Base-by-base conservation (phyloP, 768 basidiomycete species). In the Cystobasidiopsis lactophilus region DNA sequence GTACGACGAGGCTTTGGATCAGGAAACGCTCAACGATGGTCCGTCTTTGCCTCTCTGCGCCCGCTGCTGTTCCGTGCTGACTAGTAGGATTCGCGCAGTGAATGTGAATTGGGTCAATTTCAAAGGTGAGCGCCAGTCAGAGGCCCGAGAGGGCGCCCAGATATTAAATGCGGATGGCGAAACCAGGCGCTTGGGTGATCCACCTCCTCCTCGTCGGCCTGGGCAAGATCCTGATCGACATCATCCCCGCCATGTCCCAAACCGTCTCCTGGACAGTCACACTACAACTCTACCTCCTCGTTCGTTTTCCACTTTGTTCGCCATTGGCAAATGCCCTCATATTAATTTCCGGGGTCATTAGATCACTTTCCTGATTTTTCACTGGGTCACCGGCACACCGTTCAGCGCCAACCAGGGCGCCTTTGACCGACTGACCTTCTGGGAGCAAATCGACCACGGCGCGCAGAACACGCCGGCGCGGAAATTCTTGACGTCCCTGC, bases 381-480 rank as follows among this genome's bases (percentile, higher is more conserved):
- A 96, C 65, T 85, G 84, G 75, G 86, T 88, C 47, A 95, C 88
- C 9, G 91, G 91, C 51, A 86, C 91, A 40, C 91, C 91, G 7
- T 96, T 96, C 66, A 80, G 86, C 62, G 79, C 77, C 52, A 78
- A 82, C 55, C 80, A 79, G 11, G 93, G 93, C 23, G 93, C 86
- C 13, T 98, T 91, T 68, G 93, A 96, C 66, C 85, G 95, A 61
- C 74, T 96, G 45, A 96, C 93, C 0, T 71, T 98, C 29, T 98
- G 93, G 93, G 93, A 98, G 65, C 93, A 98, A 72, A 98, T 98
- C 47, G 93, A 98, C 67, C 82, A 84, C 47, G 93, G 93, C 37
- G 93, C 89, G 0, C 93, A 96, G 63, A 93, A 96, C 68, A 98
- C 93, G 4, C 93, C 93, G 0, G 80, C 93, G 4, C 93, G 85